Evolutionary conservation across 2,329 filamentous ascomycete genomes (phyloP).

Genomic region (Trichoderma oligosporum): DNA sequence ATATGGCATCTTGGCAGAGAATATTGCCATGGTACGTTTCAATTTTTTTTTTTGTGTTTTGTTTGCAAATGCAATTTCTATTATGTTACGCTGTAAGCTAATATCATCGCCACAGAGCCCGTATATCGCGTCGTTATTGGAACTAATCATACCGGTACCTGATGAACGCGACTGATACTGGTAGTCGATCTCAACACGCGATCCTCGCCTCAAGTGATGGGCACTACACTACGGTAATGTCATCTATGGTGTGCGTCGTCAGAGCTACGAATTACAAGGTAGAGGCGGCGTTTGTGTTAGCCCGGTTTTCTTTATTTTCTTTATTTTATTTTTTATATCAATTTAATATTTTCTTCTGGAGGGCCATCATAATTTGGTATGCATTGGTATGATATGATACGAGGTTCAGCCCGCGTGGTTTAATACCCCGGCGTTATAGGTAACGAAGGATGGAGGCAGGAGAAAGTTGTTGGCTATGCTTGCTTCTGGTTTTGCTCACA

Average conservation of each 20-base stretch:
- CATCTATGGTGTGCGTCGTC: background rate
- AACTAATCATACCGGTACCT: constrained; percentile 34
- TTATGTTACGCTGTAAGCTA: background rate
- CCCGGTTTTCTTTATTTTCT: background rate
- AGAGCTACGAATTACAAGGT: background rate
- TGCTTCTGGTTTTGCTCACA: background rate
- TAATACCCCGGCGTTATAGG: constrained; percentile 21
- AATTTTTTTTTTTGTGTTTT: no score
- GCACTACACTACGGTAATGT: background rate
- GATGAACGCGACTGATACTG: constrained; percentile 26
- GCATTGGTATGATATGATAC: constrained; percentile 6
- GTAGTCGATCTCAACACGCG: background rate
- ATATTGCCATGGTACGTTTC: constrained; percentile 54
- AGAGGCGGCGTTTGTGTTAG: background rate
- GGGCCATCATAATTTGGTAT: constrained; percentile 3
- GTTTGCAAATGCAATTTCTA: no score
- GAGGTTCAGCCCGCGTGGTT: constrained; percentile 14
- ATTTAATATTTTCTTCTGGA: no score
- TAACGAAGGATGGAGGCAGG: constrained; percentile 11
- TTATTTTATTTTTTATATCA: background rate
- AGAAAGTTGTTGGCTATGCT: background rate
- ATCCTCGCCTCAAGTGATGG: background rate
- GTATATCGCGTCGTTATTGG: constrained; percentile 40
- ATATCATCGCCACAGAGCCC: constrained; percentile 31
- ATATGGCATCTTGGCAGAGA: constrained; percentile 68